Percentiles rank a stretch among this genome's conserved stretches.
These are phyloP conservation scores for Exophiala phaeomuriformis DNA, from an alignment of 2,329 filamentous ascomycete species.

Conservation along the genomic window DNA sequence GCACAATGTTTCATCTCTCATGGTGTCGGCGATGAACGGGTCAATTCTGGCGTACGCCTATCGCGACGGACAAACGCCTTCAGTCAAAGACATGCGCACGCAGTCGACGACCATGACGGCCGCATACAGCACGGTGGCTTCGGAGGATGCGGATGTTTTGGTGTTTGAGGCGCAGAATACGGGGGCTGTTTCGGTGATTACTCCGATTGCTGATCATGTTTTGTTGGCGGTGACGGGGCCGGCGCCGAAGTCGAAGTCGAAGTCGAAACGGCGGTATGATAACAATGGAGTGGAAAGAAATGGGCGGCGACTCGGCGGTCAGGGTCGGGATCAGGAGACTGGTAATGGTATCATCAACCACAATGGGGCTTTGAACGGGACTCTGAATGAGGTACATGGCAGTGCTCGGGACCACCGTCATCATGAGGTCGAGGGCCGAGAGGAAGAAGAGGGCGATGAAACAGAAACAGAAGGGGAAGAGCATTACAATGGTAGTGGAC, in stretches of 20 bases:
- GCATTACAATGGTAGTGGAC: slow-evolving; percentile 4
- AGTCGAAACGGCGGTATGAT: no score
- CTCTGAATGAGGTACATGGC: background rate
- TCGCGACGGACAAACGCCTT: slow-evolving; percentile 16
- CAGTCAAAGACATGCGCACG: slow-evolving; percentile 26
- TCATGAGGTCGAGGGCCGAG: background rate
- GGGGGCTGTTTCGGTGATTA: slow-evolving; percentile 24
- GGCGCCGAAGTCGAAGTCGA: slow-evolving; percentile 7
- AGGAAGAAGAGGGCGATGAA: background rate
- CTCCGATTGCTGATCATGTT: slow-evolving; percentile 25
- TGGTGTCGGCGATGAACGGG: slow-evolving; percentile 26
- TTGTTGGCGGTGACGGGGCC: slow-evolving; percentile 26
- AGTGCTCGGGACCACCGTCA: background rate
- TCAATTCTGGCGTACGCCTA: slow-evolving; percentile 27
- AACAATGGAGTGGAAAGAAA: no score
- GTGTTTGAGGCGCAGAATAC: slow-evolving; percentile 27
- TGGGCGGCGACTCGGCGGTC: no score
- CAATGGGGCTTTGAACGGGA: no score
- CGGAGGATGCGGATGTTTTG: slow-evolving; percentile 24
- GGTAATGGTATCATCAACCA: no score
- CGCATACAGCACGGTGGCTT: slow-evolving; percentile 25
- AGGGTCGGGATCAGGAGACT: no score
- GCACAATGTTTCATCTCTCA: slow-evolving; percentile 22
- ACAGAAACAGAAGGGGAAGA: background rate
- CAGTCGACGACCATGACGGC: slow-evolving; percentile 26